Conservation (phyloP, 164 flowering plant species). For the Aristolochia contorta region DNA sequence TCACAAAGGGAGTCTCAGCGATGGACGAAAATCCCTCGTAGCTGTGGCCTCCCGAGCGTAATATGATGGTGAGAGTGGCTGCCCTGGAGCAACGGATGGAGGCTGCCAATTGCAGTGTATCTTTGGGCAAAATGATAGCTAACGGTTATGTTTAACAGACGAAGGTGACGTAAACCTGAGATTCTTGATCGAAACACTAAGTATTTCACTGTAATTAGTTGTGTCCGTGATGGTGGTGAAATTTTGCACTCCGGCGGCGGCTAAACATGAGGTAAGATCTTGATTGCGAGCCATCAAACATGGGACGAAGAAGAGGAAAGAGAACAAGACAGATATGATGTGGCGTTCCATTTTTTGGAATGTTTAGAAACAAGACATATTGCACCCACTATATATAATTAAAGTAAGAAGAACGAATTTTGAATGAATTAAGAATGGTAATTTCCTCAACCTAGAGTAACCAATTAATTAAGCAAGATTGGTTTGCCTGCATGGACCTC, state of each 20-base stretch:
- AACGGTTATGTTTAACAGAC: not conserved
- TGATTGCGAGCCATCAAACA: not conserved
- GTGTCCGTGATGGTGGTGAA: conserved; percentile 5
- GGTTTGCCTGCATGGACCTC: too few relatives aligned
- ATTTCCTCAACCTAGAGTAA: too few relatives aligned
- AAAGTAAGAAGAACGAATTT: too few relatives aligned
- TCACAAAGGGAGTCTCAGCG: conserved; percentile 1
- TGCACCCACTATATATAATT: too few relatives aligned
- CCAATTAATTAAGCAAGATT: too few relatives aligned
- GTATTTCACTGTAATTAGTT: not conserved
- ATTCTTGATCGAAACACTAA: conserved; percentile 1
- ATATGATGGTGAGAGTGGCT: not conserved
- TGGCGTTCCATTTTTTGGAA: too few relatives aligned
- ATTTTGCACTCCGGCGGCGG: conserved; percentile 8
- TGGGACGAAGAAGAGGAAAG: not conserved
- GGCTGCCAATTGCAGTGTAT: not conserved
- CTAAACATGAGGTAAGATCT: conserved; percentile 12
- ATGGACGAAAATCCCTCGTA: conserved; percentile 5
- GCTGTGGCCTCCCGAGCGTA: conserved; percentile 7
- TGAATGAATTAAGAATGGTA: too few relatives aligned
- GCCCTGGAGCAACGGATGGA: not conserved
- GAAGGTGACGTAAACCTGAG: conserved; percentile 3
- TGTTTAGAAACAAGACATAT: too few relatives aligned
- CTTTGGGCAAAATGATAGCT: not conserved
- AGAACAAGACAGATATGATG: not conserved